These are phyloP conservation scores for Porphyridium purpureum DNA, from an alignment of 23 red algal species.

Conservation along the genomic window DNA sequence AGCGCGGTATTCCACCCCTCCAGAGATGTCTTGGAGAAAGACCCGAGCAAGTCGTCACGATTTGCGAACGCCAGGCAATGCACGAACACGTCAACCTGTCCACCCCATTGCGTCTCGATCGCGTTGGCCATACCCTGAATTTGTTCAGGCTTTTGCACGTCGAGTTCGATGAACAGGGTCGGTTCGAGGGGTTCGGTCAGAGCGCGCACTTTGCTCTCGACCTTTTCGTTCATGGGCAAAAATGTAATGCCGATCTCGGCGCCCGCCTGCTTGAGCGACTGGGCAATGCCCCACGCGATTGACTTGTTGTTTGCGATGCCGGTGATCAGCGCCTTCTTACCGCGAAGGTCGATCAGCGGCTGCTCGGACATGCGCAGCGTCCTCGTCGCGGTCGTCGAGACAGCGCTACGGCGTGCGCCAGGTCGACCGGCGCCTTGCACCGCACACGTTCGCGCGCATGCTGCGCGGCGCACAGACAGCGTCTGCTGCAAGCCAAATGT, in stretches of 20 bases:
- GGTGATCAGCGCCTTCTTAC: constrained; percentile 91
- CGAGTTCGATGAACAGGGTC: constrained; percentile 49
- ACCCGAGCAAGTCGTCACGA: constrained; percentile 63
- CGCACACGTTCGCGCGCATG: too few species aligned
- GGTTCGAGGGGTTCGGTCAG: constrained; percentile 48
- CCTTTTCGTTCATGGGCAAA: constrained; percentile 71
- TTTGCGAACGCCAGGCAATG: constrained; percentile 97
- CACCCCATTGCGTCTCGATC: constrained; percentile 60
- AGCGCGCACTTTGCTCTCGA: constrained; percentile 32
- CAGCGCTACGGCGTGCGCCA: too few species aligned
- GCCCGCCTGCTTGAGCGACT: constrained; percentile 49
- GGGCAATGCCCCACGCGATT: constrained; percentile 93
- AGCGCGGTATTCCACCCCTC: constrained; percentile 63
- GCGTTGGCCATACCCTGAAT: constrained; percentile 19
- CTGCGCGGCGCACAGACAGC: too few species aligned
- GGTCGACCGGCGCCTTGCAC: too few species aligned
- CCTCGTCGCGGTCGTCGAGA: too few species aligned
- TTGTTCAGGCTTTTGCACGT: constrained; percentile 53
- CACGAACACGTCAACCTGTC: constrained; percentile 65
- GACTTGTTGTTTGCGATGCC: constrained; percentile 96
- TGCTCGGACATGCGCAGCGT: too few species aligned
- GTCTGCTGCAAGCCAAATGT: too few species aligned
- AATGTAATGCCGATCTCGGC: constrained; percentile 87
- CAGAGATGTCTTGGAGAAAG: constrained; percentile 53
- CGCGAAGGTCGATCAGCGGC: constrained; percentile 78